These are phyloP conservation scores for Aspergillus novoparasiticus DNA, from an alignment of 2,329 filamentous ascomycete genomes.

Conservation along the genomic window DNA sequence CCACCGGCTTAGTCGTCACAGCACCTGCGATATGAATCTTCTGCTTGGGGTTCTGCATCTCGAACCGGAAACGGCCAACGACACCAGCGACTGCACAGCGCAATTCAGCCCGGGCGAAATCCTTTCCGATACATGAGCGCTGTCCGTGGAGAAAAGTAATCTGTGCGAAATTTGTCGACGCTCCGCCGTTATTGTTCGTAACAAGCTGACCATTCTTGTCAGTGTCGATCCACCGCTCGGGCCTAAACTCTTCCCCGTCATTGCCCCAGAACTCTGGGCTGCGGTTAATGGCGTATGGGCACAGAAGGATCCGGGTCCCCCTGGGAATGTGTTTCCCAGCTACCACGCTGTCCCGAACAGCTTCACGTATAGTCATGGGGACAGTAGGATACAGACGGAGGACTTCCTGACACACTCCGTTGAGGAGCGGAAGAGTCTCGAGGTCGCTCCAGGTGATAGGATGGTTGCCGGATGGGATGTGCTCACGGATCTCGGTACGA, in stretches of 20 bases:
- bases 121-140: constrained; percentile 43
- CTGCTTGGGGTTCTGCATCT: constrained; percentile 41
- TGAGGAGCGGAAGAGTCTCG: constrained; percentile 58
- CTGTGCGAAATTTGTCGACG: constrained; percentile 41
- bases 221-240: constrained; percentile 71
- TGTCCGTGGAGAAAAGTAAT: constrained; percentile 45
- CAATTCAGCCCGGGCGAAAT: constrained; percentile 47
- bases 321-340: constrained; percentile 66
- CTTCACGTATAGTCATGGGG: constrained; percentile 42
- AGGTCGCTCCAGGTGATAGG: constrained; percentile 45
- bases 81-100: constrained; percentile 43
- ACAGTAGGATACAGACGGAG: constrained; percentile 53
- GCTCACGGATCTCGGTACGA: constrained; percentile 52
- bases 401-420: constrained; percentile 75
- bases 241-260: constrained; percentile 72
- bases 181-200: constrained; percentile 57
- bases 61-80: constrained; percentile 38
- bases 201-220: constrained; percentile 54
- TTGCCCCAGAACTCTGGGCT: constrained; percentile 71
- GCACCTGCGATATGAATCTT: constrained; percentile 39
- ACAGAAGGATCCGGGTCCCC: constrained; percentile 70
- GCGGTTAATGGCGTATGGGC: constrained; percentile 71
- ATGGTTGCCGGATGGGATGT: constrained; percentile 44
- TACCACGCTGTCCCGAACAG: constrained; percentile 55
- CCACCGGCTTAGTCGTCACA: constrained; percentile 43